Conservation (phyloP, 1,284 basidiomycete species). For the Ustilago sp. region DNA sequence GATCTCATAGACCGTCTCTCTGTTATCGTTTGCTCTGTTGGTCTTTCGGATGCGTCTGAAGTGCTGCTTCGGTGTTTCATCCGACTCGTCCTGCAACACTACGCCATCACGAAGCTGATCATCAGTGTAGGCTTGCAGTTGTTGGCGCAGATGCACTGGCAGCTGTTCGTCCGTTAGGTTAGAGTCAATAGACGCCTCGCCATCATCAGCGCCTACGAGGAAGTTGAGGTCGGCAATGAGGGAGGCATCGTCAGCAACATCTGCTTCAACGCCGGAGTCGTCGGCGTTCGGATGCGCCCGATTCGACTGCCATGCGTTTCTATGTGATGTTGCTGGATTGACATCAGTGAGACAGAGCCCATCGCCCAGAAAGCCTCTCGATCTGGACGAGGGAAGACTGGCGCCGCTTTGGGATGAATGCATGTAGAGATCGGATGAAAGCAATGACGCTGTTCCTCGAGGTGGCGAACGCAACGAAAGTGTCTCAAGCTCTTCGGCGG, state of each 20-base stretch:
- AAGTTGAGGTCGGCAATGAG: slow-evolving; percentile 56
- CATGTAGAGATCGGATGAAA: slow-evolving; percentile 12
- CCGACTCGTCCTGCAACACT: slow-evolving; percentile 25
- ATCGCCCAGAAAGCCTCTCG: slow-evolving; percentile 42
- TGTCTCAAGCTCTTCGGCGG: slow-evolving; percentile 22
- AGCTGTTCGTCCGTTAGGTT: slow-evolving; percentile 49
- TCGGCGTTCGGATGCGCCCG: neutral
- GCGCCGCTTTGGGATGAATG: neutral
- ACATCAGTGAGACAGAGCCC: slow-evolving; percentile 54
- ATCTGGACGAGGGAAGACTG: slow-evolving; percentile 23
- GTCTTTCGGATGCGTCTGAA: slow-evolving; percentile 49
- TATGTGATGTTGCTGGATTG: slow-evolving; percentile 7
- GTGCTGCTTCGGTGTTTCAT: slow-evolving; percentile 26
- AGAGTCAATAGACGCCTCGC: slow-evolving; percentile 55
- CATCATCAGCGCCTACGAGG: slow-evolving; percentile 51
- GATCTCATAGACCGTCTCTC: slow-evolving; percentile 70
- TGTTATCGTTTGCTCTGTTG: slow-evolving; percentile 47
- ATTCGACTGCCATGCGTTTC: slow-evolving; percentile 6
- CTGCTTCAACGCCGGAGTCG: slow-evolving; percentile 2
- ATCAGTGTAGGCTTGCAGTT: slow-evolving; percentile 32
- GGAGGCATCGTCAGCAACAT: slow-evolving; percentile 26
- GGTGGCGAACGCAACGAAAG: slow-evolving; percentile 33
- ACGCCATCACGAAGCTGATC: slow-evolving; percentile 44
- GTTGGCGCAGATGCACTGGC: slow-evolving; percentile 42
- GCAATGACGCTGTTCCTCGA: slow-evolving; percentile 23